A percentile compares a stretch with the other conserved stretches of the same genome.
phyloP scores from a whole-genome alignment of 108 stramenopile species.

The Fragilaria radians region DNA sequence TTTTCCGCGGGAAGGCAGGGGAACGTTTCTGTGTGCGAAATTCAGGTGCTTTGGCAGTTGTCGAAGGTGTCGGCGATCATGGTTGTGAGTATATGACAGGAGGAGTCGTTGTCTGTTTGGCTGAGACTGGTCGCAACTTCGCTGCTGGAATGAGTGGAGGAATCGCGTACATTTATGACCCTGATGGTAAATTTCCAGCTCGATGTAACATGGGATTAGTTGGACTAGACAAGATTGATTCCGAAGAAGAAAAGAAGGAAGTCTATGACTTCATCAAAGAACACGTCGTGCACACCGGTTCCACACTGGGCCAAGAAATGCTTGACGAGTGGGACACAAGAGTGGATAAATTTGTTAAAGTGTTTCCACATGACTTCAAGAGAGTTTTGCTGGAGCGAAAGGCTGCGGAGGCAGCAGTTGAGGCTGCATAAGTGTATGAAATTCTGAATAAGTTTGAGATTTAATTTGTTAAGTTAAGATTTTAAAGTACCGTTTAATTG shows the following conservation, averaged over 20 bases:
- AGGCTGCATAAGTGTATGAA: slow-evolving; percentile 4
- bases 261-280: slow-evolving; percentile 86
- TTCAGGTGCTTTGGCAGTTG: slow-evolving; percentile 93
- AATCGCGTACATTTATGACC: slow-evolving; percentile 95
- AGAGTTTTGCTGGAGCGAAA: slow-evolving; percentile 77
- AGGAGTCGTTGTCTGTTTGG: slow-evolving; percentile 88
- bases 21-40: slow-evolving; percentile 98
- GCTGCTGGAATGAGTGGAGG: slow-evolving; percentile 99
- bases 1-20: slow-evolving; percentile 94
- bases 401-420: slow-evolving; percentile 26
- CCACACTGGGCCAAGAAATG: slow-evolving; percentile 73
- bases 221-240: slow-evolving; percentile 74
- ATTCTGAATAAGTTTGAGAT: too few relatives aligned
- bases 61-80: slow-evolving; percentile 97
- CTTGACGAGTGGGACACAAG: slow-evolving; percentile 82
- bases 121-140: slow-evolving; percentile 95
- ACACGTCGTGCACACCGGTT: slow-evolving; percentile 84
- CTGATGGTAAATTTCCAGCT: slow-evolving; percentile 81
- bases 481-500: too few relatives aligned
- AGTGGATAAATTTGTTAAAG: slow-evolving; percentile 86
- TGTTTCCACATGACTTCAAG: slow-evolving; percentile 96
- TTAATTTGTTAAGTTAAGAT: too few relatives aligned
- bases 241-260: slow-evolving; percentile 72
- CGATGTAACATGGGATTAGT: slow-evolving; percentile 98
- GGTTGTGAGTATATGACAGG: slow-evolving; percentile 99